These are phyloP conservation scores for Solanum pimpinellifolium DNA, from an alignment of 257 asterid genomes.

Conservation along the genomic window DNA sequence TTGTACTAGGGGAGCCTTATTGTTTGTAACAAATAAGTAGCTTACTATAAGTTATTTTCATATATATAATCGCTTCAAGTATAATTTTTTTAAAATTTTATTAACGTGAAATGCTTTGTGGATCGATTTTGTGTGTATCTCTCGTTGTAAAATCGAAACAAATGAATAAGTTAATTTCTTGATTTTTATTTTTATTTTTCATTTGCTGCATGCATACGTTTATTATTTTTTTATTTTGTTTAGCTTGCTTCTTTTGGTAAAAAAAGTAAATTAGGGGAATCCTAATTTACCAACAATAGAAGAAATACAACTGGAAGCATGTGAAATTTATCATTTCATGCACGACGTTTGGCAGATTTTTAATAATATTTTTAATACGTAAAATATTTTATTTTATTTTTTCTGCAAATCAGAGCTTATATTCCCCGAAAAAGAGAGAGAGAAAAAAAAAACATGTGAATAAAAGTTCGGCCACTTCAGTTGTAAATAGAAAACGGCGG, in stretches of 20 bases:
- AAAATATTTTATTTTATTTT: neutral
- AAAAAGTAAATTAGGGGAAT: neutral
- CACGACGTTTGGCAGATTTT: neutral
- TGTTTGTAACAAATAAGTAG: neutral
- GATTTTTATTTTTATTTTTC: neutral
- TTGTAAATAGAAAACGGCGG: neutral
- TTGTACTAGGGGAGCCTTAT: neutral
- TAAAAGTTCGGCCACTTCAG: neutral
- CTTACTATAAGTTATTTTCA: neutral
- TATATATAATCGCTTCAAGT: neutral
- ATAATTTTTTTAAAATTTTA: neutral
- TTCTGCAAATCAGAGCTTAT: neutral
- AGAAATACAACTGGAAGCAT: neutral
- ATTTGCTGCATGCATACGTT: neutral
- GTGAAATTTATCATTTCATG: neutral
- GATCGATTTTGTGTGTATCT: fast-evolving
- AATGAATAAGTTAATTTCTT: neutral
- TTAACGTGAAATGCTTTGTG: neutral
- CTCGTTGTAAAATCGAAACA: neutral
- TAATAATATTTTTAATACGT: neutral
- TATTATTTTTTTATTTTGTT: neutral
- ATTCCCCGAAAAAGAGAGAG: neutral
- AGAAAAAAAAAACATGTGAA: neutral
- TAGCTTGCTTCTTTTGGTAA: neutral
- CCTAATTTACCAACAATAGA: neutral